phyloP scores from a whole-genome alignment of 2,329 filamentous ascomycete genomes.

The Calonectria pseudoturangicola region DNA sequence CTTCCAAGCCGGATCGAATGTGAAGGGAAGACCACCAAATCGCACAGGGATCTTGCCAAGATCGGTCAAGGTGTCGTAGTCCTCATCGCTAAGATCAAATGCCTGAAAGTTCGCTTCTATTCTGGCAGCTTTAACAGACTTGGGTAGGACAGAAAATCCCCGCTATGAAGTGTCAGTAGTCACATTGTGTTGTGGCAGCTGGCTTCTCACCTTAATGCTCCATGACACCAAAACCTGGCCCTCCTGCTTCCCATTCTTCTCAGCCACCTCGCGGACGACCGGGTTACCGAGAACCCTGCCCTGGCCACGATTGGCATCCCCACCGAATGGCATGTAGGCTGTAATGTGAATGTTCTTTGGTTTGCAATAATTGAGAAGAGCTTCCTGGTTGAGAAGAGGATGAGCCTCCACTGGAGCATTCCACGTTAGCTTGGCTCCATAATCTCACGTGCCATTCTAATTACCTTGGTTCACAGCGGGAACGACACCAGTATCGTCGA shows the following conservation, averaged over 20 bases:
- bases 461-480: conserved; percentile 20
- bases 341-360: conserved; percentile 15
- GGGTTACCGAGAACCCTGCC: conserved; percentile 10
- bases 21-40: conserved; percentile 8
- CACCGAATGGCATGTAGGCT: conserved; percentile 24
- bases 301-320: conserved; percentile 6
- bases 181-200: no score
- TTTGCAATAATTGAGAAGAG: conserved; percentile 10
- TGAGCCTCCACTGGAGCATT: not conserved
- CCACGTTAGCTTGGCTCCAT: not conserved
- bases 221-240: conserved; percentile 13
- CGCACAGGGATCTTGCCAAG: not conserved
- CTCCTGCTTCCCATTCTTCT: conserved; percentile 3
- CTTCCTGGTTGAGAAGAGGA: conserved; percentile 9
- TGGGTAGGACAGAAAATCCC: conserved; percentile 4
- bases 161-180: not conserved
- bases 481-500: not conserved
- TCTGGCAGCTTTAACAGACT: conserved; percentile 1
- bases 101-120: conserved; percentile 16
- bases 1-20: conserved; percentile 2
- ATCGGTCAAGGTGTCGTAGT: not conserved
- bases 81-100: conserved; percentile 10
- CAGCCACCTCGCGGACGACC: not conserved
- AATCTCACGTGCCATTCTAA: not conserved
- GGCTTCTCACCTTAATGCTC: conserved; percentile 7